These are phyloP conservation scores for Euphrasia confusa DNA, from an alignment of 257 asterid genomes.

Conservation along the genomic window DNA sequence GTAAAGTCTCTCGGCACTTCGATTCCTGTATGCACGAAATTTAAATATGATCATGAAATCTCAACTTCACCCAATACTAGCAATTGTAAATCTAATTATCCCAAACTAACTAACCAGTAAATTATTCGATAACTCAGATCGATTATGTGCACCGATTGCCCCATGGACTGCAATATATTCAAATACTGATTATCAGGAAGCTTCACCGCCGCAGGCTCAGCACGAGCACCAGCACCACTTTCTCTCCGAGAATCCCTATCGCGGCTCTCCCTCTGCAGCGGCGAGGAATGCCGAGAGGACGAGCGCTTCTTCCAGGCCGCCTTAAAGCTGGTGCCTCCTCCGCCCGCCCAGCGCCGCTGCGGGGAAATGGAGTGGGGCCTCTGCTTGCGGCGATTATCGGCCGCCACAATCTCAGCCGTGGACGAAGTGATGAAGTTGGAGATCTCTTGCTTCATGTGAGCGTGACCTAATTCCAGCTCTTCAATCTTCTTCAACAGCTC, in stretches of 20 bases:
- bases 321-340: conserved; percentile 38
- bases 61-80: neutral
- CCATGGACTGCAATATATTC: conserved; percentile 94
- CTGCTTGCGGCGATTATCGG: conserved; percentile 40
- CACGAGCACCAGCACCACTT: conserved; percentile 26
- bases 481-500: conserved; percentile 78
- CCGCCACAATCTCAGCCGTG: conserved; percentile 36
- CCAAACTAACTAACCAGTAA: neutral
- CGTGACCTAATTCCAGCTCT: conserved; percentile 80
- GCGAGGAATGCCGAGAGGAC: conserved; percentile 67
- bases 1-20: conserved; percentile 68
- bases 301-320: conserved; percentile 61
- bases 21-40: conserved; percentile 53
- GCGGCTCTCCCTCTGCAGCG: conserved; percentile 72
- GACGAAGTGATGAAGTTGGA: conserved; percentile 57
- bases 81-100: neutral
- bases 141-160: conserved; percentile 81
- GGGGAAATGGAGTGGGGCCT: conserved; percentile 95
- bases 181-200: conserved; percentile 76
- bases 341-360: conserved; percentile 40
- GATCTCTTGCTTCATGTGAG: conserved; percentile 78
- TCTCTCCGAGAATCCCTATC: conserved; percentile 25
- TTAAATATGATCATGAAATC: neutral
- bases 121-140: conserved; percentile 57
- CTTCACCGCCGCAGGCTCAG: conserved; percentile 43